A percentile compares a stretch with the other conserved stretches of the same genome.
These are phyloP conservation scores for Marasmius sp. DNA, from an alignment of 1,284 basidiomycete genomes.

Conservation along the genomic window DNA sequence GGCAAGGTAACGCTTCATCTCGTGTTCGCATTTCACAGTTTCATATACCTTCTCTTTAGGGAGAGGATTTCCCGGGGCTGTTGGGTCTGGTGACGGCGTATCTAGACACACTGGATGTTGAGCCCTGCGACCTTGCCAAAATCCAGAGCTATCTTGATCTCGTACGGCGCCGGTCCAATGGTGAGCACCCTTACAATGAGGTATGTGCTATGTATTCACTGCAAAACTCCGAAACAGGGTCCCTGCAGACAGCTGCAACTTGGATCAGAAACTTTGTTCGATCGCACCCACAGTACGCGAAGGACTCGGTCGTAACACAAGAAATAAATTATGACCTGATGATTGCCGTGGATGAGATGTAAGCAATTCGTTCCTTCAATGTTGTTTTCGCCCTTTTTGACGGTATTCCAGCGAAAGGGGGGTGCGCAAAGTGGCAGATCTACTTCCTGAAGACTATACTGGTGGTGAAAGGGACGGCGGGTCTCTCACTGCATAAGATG, in stretches of 20 bases:
- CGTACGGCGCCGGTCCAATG: constrained; percentile 77
- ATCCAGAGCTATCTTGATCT: constrained; percentile 82
- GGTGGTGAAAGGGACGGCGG: constrained; percentile 47
- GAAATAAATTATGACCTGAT: constrained; percentile 96
- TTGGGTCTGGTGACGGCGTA: constrained; percentile 86
- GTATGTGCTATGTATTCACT: neutral
- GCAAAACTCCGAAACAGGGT: constrained; percentile 47
- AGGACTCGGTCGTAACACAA: constrained; percentile 87
- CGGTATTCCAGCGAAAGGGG: constrained; percentile 62
- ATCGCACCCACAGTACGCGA: constrained; percentile 86
- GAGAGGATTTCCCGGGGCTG: constrained; percentile 78
- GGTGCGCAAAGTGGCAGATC: constrained; percentile 57
- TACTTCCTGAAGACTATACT: constrained; percentile 61
- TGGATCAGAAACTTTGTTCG: constrained; percentile 95
- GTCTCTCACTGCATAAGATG: constrained; percentile 31
- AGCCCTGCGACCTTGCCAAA: constrained; percentile 59
- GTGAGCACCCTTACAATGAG: constrained; percentile 39
- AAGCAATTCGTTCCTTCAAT: constrained; percentile 29
- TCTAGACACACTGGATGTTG: constrained; percentile 85
- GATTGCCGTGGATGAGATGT: constrained; percentile 91
- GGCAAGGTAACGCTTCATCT: constrained; percentile 62
- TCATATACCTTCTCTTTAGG: constrained; percentile 34
- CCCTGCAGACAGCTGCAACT: constrained; percentile 85
- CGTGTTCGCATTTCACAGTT: neutral
- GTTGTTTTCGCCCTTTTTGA: neutral